A percentile compares a stretch with the other conserved stretches of the same genome.
Evolutionary conservation across 768 basidiomycete species (phyloP).

Genomic region (Leccinum arenicola): DNA sequence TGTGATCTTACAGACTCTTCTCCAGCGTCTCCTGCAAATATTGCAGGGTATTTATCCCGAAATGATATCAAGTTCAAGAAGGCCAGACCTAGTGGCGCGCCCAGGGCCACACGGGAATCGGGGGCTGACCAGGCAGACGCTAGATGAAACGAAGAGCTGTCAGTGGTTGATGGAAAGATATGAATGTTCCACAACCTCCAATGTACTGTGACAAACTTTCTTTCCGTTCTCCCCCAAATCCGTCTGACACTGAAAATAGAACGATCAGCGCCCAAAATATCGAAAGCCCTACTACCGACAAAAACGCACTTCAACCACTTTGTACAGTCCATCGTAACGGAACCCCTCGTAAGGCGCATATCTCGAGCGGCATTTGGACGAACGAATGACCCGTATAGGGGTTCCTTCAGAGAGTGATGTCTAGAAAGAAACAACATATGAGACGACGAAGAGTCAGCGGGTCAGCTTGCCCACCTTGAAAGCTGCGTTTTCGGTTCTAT

Average conservation of each 20-base stretch:
- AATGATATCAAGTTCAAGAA: background rate
- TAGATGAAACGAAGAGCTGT: slow-evolving; percentile 1
- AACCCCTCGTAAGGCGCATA: slow-evolving; percentile 26
- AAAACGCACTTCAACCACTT: slow-evolving; percentile 16
- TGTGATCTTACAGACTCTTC: background rate
- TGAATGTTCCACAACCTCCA: slow-evolving; percentile 18
- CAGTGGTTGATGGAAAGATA: background rate
- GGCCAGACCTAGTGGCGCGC: background rate
- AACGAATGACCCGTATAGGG: slow-evolving; percentile 27
- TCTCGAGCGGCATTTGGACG: slow-evolving; percentile 15
- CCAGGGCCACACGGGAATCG: slow-evolving; percentile 10
- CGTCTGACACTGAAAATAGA: slow-evolving; percentile 19
- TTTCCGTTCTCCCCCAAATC: slow-evolving; percentile 7
- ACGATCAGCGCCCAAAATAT: background rate
- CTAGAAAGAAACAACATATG: slow-evolving; percentile 8
- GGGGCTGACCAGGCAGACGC: slow-evolving; percentile 27
- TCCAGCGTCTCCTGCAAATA: background rate
- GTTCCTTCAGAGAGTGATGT: slow-evolving; percentile 8
- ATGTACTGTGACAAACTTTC: slow-evolving; percentile 22
- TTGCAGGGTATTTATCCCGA: background rate
- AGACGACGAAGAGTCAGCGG: background rate
- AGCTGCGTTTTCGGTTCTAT: slow-evolving; percentile 3
- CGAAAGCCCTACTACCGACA: background rate
- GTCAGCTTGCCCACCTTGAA: slow-evolving; percentile 14
- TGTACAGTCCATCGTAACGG: slow-evolving; percentile 34